A percentile compares a stretch with the other conserved stretches of the same genome.
Evolutionary conservation across 176 grass and related monocot genomes (phyloP).

Genomic region (Oropetium thomaeum): DNA sequence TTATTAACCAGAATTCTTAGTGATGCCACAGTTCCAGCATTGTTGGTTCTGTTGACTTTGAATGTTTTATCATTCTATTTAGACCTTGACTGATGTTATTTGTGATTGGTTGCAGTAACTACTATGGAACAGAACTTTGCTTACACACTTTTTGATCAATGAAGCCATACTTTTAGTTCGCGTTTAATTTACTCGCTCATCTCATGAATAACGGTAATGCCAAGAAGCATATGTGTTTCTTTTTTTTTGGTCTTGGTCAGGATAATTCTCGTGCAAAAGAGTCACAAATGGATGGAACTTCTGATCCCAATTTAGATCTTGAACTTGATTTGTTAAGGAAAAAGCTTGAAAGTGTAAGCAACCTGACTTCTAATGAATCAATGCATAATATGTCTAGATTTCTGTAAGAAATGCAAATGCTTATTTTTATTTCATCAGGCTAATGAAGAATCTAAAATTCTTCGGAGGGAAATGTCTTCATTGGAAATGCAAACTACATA

Average conservation of each 20-base stretch:
- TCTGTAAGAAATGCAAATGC: neutral
- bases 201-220: neutral
- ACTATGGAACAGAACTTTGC: neutral
- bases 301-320: constrained; percentile 26
- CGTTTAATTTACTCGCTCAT: constrained; percentile 9
- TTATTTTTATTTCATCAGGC: constrained; percentile 47
- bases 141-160: neutral
- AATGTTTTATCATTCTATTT: neutral
- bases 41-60: constrained; percentile 1
- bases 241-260: constrained; percentile 29
- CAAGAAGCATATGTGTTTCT: neutral
- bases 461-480: constrained; percentile 37
- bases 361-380: constrained; percentile 6
- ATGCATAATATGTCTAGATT: constrained; percentile 15
- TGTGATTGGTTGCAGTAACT: constrained; percentile 14
- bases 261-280: constrained; percentile 38
- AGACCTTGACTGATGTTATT: neutral
- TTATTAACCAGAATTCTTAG: constrained; percentile 13
- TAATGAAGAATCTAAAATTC: constrained; percentile 45
- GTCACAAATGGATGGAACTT: neutral
- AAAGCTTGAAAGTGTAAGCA: constrained; percentile 44
- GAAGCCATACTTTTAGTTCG: constrained; percentile 26
- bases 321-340: constrained; percentile 40
- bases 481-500: constrained; percentile 40
- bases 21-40: neutral